Evolutionary conservation across 2,329 filamentous ascomycete species (phyloP), one percentile per base, ranked within the genome.

Genomic region (Aspergillus sp.): DNA sequence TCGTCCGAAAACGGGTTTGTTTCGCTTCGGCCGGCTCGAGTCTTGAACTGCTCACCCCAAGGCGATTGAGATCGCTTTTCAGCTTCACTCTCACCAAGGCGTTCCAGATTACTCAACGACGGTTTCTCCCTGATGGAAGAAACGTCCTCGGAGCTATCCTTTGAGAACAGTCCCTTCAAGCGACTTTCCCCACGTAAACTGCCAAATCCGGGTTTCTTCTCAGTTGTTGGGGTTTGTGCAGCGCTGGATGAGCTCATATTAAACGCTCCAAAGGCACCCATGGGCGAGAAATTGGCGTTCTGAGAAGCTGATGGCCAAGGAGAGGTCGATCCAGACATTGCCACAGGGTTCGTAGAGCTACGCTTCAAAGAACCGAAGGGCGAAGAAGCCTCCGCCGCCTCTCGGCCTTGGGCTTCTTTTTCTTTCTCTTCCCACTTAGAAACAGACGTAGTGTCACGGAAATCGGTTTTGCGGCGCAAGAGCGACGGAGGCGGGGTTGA

Each of bases 211-310:
- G 84, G 70, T 65, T 90, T 86, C 77, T 95, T 96, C 54, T 96
- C 91, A 4, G 82, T 78, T 7, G 80, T 75, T 6, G 82, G 80
- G 30, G 80, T 77, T 34, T 49, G 49, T 8, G 50, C 30, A 47
- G 45, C 44, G 3, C 84, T 74, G 48, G 78, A 75, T 38, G 71
- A 74, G 12, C 76, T 78, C 52, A 96, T 74, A n/a, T 89, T 88
- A 73, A 98, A 98, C 67, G 87, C 95, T 11, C 93, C 93, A 75
- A 99, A 99, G 20, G 88, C 88, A 34, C 93, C 92, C 81, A 93
- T 89, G 2, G 87, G 85, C 6, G 87, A 83, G 65, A 90, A 85
- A 12, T 85, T 83, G 43, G 87, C 83, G 49, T 80, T 81, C 54
- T 85, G 84, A 20, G 85, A 81, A 13, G 84, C 81, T 30, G 83